Evolutionary conservation across 1,139 yeast species (phyloP).

Genomic region (Pichia inconspicua): DNA sequence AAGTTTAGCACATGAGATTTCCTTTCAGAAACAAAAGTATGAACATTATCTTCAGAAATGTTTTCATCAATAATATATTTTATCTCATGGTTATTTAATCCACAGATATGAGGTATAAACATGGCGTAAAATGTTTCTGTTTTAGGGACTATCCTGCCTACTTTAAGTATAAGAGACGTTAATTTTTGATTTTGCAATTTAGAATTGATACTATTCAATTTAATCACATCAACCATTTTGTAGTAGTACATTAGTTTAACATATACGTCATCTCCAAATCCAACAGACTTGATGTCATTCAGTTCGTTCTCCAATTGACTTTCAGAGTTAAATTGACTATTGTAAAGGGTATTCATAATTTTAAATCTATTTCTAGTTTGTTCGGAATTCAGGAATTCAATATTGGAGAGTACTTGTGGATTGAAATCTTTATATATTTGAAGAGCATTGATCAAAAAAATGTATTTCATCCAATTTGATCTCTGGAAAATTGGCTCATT

Average conservation of each 20-base stretch:
- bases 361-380: conserved; percentile 5
- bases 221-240: conserved; percentile 8
- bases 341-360: conserved; percentile 7
- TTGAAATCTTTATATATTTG: conserved; percentile 5
- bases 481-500: conserved; percentile 9
- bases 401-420: conserved; percentile 9
- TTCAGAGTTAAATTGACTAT: conserved; percentile 4
- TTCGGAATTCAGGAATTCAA: conserved; percentile 9
- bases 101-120: neutral
- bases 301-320: conserved; percentile 5
- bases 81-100: conserved; percentile 2
- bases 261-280: conserved; percentile 1
- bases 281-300: conserved; percentile 1
- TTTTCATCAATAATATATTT: neutral
- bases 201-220: conserved; percentile 1
- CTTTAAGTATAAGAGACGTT: neutral
- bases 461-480: conserved; percentile 11
- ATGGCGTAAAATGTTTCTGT: neutral
- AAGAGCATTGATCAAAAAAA: conserved; percentile 11
- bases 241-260: conserved; percentile 6
- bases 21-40: neutral
- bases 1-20: neutral
- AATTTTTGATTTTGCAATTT: conserved; percentile 1
- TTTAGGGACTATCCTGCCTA: neutral
- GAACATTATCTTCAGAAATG: neutral